Conservation (phyloP, 2,329 filamentous ascomycete species). For the Akanthomyces muscarius region DNA sequence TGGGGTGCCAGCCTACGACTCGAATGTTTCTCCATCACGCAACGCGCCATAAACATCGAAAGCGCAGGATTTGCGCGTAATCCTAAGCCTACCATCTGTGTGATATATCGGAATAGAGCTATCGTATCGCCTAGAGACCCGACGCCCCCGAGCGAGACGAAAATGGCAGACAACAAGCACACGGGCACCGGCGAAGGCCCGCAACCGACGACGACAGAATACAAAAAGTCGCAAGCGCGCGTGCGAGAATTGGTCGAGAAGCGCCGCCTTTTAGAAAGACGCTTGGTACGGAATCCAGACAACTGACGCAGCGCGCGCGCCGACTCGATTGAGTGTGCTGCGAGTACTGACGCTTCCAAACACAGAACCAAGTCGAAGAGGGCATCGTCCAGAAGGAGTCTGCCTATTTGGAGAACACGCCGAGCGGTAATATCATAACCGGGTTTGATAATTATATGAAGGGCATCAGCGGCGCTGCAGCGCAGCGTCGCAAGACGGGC, state of each 20-base stretch:
- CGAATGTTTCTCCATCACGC: neutral
- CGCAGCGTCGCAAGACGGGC: slow-evolving; percentile 60
- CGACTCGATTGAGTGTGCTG: neutral
- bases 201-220: slow-evolving; percentile 41
- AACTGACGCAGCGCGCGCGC: neutral
- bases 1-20: neutral
- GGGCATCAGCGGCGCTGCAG: slow-evolving; percentile 61
- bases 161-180: slow-evolving; percentile 35
- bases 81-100: too few species aligned
- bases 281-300: slow-evolving; percentile 30
- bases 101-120: neutral
- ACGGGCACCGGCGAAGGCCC: slow-evolving; percentile 22
- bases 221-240: slow-evolving; percentile 46
- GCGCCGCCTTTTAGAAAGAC: slow-evolving; percentile 35
- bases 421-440: slow-evolving; percentile 89
- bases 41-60: neutral
- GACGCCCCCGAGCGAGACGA: neutral
- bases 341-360: slow-evolving; percentile 19
- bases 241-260: slow-evolving; percentile 47
- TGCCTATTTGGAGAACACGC: slow-evolving; percentile 85
- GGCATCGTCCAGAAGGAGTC: slow-evolving; percentile 79
- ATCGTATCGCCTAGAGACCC: neutral
- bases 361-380: slow-evolving; percentile 58
- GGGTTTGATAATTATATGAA: slow-evolving; percentile 99
- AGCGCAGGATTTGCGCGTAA: neutral